phyloP scores from a whole-genome alignment of 2,329 filamentous ascomycete species.

The Xylariaceae sp. region DNA sequence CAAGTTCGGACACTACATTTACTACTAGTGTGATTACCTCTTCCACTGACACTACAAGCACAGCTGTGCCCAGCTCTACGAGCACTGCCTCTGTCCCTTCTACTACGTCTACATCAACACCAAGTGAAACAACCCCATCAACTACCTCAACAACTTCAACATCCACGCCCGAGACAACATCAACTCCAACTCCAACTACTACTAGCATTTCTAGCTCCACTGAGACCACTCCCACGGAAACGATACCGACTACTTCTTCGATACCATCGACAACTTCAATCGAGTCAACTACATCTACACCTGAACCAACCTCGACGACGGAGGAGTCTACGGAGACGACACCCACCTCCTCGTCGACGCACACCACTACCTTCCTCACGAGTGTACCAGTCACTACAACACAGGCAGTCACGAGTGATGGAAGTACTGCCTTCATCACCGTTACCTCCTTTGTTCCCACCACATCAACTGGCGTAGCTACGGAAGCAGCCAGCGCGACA shows the following conservation, averaged over 20 bases:
- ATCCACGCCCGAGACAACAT: constrained; percentile 3
- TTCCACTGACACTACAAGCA: not conserved
- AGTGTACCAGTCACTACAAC: constrained; percentile 1
- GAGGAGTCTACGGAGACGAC: constrained; percentile 8
- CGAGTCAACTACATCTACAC: constrained; percentile 2
- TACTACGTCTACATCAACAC: not conserved
- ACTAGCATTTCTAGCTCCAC: constrained; percentile 4
- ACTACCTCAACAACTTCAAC: constrained; percentile 9
- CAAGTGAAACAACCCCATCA: constrained; percentile 6
- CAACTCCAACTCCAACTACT: constrained; percentile 6
- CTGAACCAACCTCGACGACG: constrained; percentile 6
- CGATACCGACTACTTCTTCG: too few species aligned
- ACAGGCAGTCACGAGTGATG: constrained; percentile 11
- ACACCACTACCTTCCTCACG: constrained; percentile 1
- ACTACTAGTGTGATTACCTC: not conserved
- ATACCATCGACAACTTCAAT: constrained; percentile 9
- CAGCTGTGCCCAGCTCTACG: constrained; percentile 1
- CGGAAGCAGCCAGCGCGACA: constrained; percentile 8
- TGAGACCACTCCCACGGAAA: constrained; percentile 7
- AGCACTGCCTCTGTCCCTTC: constrained; percentile 1
- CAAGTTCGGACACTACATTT: constrained; percentile 6
- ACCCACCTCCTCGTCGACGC: constrained; percentile 7
- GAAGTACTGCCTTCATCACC: constrained; percentile 14
- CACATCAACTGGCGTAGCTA: constrained; percentile 7
- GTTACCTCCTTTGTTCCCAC: constrained; percentile 19